Evolutionary conservation across 2,329 filamentous ascomycete genomes (phyloP).

Genomic region (Macrophomina phaseolina): DNA sequence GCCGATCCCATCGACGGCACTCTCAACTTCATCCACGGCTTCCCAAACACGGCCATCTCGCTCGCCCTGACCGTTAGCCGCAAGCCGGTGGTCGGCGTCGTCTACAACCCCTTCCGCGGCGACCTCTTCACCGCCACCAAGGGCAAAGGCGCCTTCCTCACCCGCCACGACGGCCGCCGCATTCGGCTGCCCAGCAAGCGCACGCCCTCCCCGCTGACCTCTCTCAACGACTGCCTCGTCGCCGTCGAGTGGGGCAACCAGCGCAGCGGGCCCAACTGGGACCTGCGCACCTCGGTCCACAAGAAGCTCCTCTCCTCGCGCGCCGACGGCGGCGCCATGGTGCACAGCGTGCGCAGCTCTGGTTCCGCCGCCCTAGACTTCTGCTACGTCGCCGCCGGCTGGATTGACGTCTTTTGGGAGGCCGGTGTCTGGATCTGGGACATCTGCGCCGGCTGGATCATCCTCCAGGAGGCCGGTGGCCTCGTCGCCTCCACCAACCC

Average conservation of each 20-base stretch:
- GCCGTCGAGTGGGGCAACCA: conserved; percentile 47
- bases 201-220: conserved; percentile 34
- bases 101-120: conserved; percentile 43
- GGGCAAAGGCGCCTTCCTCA: conserved; percentile 40
- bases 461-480: conserved; percentile 46
- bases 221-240: conserved; percentile 41
- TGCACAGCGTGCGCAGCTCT: conserved; percentile 40
- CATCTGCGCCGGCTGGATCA: conserved; percentile 45
- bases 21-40: conserved; percentile 46
- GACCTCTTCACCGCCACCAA: conserved; percentile 45
- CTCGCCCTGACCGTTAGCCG: conserved; percentile 41
- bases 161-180: conserved; percentile 32
- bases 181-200: conserved; percentile 41
- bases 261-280: conserved; percentile 45
- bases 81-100: conserved; percentile 42
- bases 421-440: conserved; percentile 46
- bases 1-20: conserved; percentile 48
- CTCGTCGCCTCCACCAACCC: conserved; percentile 45
- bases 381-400: conserved; percentile 46
- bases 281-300: conserved; percentile 38
- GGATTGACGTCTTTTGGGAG: conserved; percentile 46
- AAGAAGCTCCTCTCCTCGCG: conserved; percentile 39
- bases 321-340: conserved; percentile 40
- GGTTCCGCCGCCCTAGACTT: conserved; percentile 47
- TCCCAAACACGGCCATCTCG: conserved; percentile 44